Percentiles rank a stretch among this genome's conserved stretches.
phyloP scores from a whole-genome alignment of 2,329 filamentous ascomycete genomes.

The Scytalidium sp. region DNA sequence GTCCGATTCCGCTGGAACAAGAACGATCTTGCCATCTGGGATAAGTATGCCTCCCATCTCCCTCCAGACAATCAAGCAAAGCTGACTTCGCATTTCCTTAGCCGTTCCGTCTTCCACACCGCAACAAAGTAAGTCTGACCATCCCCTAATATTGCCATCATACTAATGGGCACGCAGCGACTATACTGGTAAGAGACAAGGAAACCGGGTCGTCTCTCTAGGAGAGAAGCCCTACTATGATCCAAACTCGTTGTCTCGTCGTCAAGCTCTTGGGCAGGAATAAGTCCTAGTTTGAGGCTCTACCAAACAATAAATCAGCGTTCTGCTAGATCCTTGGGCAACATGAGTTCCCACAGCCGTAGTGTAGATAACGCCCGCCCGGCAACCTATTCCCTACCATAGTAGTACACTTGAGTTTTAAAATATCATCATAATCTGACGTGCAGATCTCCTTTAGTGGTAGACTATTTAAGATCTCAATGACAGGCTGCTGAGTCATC shows the following conservation, averaged over 20 bases:
- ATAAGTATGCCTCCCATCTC: constrained; percentile 42
- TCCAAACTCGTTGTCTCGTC: constrained; percentile 37
- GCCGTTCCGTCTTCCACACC: constrained; percentile 41
- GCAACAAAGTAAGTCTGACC: constrained; percentile 37
- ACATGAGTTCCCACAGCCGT: too few relatives aligned
- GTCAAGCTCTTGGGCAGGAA: constrained; percentile 31
- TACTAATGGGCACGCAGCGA: constrained; percentile 39
- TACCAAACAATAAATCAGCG: too few relatives aligned
- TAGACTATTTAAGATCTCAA: too few relatives aligned
- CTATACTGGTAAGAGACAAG: constrained; percentile 46
- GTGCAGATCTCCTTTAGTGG: too few relatives aligned
- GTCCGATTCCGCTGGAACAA: constrained; percentile 51
- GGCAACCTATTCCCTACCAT: too few relatives aligned
- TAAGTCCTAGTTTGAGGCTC: too few relatives aligned
- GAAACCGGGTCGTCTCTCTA: constrained; percentile 43
- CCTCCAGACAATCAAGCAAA: constrained; percentile 35
- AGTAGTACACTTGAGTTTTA: too few relatives aligned
- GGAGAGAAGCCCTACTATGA: constrained; percentile 47
- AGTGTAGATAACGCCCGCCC: too few relatives aligned
- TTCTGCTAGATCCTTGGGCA: too few relatives aligned
- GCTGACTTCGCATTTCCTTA: background rate
- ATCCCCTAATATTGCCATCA: background rate
- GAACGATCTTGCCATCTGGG: constrained; percentile 62
- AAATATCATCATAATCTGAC: too few relatives aligned
- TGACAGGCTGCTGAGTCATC: too few relatives aligned